phyloP scores from a whole-genome alignment of 2,329 filamentous ascomycete species.

The Beauveria bassiana region DNA sequence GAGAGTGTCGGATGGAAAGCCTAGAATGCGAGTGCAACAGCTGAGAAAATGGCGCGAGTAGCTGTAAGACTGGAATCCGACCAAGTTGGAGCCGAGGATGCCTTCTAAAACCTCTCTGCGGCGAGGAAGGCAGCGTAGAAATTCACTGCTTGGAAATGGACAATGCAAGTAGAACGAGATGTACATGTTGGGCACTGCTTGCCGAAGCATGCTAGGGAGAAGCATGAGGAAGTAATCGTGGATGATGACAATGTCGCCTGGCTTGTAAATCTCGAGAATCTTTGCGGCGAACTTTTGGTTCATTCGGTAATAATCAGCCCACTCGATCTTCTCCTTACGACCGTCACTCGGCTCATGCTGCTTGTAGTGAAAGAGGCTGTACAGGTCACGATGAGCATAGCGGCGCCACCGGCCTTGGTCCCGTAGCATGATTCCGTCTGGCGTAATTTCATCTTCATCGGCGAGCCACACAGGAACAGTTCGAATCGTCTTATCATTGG shows the following conservation, averaged over 20 bases:
- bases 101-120: conserved; percentile 88
- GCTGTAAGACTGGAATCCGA: conserved; percentile 92
- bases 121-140: conserved; percentile 78
- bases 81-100: conserved; percentile 81
- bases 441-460: conserved; percentile 61
- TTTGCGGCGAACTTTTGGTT: conserved; percentile 88
- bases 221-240: conserved; percentile 94
- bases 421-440: conserved; percentile 64
- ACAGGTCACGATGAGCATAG: conserved; percentile 86
- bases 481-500: conserved; percentile 64
- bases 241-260: conserved; percentile 84
- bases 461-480: conserved; percentile 85
- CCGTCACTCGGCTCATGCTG: conserved; percentile 86
- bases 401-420: conserved; percentile 82
- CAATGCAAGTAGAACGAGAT: conserved; percentile 92
- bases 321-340: conserved; percentile 70
- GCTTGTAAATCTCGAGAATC: conserved; percentile 82
- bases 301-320: conserved; percentile 89
- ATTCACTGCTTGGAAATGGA: conserved; percentile 94
- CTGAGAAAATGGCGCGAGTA: conserved; percentile 93
- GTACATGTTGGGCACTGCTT: conserved; percentile 80
- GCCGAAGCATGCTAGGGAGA: conserved; percentile 79
- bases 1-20: conserved; percentile 78
- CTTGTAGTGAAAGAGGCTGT: conserved; percentile 93
- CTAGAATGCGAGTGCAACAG: conserved; percentile 83